Evolutionary conservation across 2,329 filamentous ascomycete genomes (phyloP), one percentile per base, ranked within the genome.

Genomic region (Fusarium drepaniforme): DNA sequence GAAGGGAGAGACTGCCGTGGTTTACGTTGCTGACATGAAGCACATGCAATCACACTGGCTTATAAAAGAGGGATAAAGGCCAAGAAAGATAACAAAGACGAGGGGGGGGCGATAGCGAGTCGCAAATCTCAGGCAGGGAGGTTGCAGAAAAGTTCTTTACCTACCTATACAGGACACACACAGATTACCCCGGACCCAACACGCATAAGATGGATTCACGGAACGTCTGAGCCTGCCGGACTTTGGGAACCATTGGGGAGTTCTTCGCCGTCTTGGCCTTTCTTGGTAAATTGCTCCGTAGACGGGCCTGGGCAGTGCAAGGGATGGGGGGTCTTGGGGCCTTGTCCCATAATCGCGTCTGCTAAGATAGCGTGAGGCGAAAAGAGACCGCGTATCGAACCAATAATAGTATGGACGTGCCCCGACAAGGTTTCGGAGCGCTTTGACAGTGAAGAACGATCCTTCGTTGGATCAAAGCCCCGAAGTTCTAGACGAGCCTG

Each of bases 81-180:
- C 51, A 35, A 35, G 51, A 57, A 35, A 35, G 51, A 57, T 57
- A 57, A 57, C 30, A 35, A n/a, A 57, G 30, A 57, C 12, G 12
- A 30, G 30, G 33, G 33, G 33, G 51, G 25, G 51, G 25, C 25
- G 25, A 30, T 30, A 33, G 28, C 25, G 25, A n/a, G 30, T 56
- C 51, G 51, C 44, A 56, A 33, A 33, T 28, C 35, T 33, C 30
- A 57, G 30, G 21, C 51, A 35, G 51, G 51, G 23, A 57, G 51
- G 51, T 57, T 57, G 51, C 51, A 57, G 30, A 57, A 57, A 57
- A 57, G 51, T 57, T 57, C 30, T 57, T 30, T 57, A 35, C 51
- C 28, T 57, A 57, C 51, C 51, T 57, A 35, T 57, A 35, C 51
- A n/a, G 51, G 51, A n/a, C 2, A 57, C 51, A 33, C n/a, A 57